A percentile compares a stretch with the other conserved stretches of the same genome.
Conservation (phyloP, 148 eudicot genomes). For the Arbutus unedo region DNA sequence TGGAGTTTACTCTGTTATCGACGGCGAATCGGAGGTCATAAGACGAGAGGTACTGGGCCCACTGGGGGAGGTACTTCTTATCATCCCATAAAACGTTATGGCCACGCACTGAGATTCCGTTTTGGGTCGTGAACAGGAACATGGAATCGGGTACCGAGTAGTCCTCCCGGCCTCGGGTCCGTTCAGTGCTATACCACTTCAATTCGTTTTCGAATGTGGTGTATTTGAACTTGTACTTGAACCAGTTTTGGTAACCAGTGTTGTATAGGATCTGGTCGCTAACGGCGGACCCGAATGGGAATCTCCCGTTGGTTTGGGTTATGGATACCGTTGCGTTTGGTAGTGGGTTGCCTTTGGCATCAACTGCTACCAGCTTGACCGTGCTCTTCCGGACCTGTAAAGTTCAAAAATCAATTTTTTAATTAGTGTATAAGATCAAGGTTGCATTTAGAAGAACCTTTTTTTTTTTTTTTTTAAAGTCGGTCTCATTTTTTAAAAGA, state of each 20-base stretch:
- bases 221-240: constrained; percentile 29
- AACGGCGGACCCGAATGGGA: constrained; percentile 56
- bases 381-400: constrained; percentile 43
- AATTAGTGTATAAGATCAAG: too few species aligned
- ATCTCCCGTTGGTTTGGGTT: constrained; percentile 16
- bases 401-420: not conserved
- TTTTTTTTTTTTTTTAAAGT: too few species aligned
- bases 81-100: constrained; percentile 66
- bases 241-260: constrained; percentile 55
- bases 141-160: constrained; percentile 46
- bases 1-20: constrained; percentile 27
- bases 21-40: constrained; percentile 20
- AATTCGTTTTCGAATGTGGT: constrained; percentile 58
- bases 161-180: constrained; percentile 30
- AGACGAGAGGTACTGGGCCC: constrained; percentile 31
- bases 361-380: constrained; percentile 38
- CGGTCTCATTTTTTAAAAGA: too few species aligned
- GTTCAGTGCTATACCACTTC: constrained; percentile 53
- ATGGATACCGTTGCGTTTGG: constrained; percentile 34
- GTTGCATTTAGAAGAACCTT: too few species aligned
- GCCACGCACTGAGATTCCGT: constrained; percentile 43
- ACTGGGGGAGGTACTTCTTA: constrained; percentile 26
- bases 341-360: constrained; percentile 35
- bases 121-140: constrained; percentile 26
- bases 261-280: constrained; percentile 45